Conservation (phyloP, 495 filamentous ascomycete species). For the Podospora australis region DNA sequence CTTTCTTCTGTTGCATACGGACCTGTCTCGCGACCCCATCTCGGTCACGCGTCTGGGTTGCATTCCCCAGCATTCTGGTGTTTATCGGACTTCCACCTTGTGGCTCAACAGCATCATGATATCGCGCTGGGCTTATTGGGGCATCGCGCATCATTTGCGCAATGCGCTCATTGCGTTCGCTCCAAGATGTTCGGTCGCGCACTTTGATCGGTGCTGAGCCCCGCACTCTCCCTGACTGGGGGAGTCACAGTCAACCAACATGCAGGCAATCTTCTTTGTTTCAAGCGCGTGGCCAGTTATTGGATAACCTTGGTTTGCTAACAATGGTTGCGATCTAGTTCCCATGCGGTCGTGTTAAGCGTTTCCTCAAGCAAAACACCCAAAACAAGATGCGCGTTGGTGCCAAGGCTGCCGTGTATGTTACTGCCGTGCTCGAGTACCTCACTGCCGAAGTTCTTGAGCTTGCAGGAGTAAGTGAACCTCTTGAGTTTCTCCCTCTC, state of each 20-base stretch:
- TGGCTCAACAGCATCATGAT: not conserved
- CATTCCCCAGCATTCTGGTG: conserved; percentile 3
- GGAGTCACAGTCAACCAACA: too few relatives aligned
- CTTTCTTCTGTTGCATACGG: not conserved
- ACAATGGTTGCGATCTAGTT: conserved; percentile 57
- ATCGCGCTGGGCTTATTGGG: not conserved
- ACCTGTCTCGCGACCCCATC: not conserved
- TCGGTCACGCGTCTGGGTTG: conserved; percentile 15
- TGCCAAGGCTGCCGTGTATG: conserved; percentile 97
- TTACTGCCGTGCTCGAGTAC: conserved; percentile 97
- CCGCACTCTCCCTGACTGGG: too few relatives aligned
- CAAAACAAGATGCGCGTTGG: conserved; percentile 99
- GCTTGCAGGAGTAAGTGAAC: conserved; percentile 77
- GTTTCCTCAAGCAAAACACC: conserved; percentile 98
- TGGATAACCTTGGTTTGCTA: conserved; percentile 23
- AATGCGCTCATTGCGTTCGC: too few relatives aligned
- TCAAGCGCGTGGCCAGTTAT: conserved; percentile 6
- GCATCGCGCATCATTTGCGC: not conserved
- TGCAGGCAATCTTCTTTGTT: conserved; percentile 2
- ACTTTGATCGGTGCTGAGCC: too few relatives aligned
- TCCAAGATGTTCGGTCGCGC: too few relatives aligned
- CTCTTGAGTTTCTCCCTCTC: conserved; percentile 9
- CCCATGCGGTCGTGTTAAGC: conserved; percentile 98
- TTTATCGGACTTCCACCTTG: not conserved
- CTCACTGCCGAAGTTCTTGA: conserved; percentile 97